Evolutionary conservation across 2,329 filamentous ascomycete genomes (phyloP).

Genomic region (Trichoderma lentiforme): DNA sequence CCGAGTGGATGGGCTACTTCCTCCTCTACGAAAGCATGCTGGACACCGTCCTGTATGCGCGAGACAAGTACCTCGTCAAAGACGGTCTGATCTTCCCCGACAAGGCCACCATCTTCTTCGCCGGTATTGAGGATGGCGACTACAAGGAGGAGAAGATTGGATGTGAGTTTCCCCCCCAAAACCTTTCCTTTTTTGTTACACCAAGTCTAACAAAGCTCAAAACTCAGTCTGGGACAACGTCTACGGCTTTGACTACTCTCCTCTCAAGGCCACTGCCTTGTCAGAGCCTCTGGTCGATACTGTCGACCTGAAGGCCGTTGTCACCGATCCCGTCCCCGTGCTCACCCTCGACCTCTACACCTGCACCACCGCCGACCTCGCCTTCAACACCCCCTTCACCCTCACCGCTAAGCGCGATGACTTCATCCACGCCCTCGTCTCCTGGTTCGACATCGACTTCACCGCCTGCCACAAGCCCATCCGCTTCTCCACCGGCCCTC

Average conservation of each 20-base stretch:
- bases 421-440: constrained; percentile 92
- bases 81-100: constrained; percentile 96
- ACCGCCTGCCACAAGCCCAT: constrained; percentile 97
- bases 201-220: neutral
- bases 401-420: constrained; percentile 80
- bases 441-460: constrained; percentile 99
- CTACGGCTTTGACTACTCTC: constrained; percentile 95
- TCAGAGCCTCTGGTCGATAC: constrained; percentile 97
- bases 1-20: constrained; percentile 99
- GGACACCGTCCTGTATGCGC: constrained; percentile 94
- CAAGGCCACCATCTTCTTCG: constrained; percentile 96
- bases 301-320: constrained; percentile 94
- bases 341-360: constrained; percentile 92
- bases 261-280: constrained; percentile 88
- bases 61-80: constrained; percentile 83
- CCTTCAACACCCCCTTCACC: constrained; percentile 76
- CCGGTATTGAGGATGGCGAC: constrained; percentile 95
- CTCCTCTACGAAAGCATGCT: constrained; percentile 98
- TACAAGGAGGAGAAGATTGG: constrained; percentile 99
- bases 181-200: accelerated
- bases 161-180: constrained; percentile 58
- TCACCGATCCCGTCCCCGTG: constrained; percentile 83
- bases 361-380: constrained; percentile 76
- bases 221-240: constrained; percentile 96
- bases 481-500: constrained; percentile 92